These are phyloP conservation scores for Pleurotus ostreatus DNA, from an alignment of 768 basidiomycete species.

Conservation along the genomic window DNA sequence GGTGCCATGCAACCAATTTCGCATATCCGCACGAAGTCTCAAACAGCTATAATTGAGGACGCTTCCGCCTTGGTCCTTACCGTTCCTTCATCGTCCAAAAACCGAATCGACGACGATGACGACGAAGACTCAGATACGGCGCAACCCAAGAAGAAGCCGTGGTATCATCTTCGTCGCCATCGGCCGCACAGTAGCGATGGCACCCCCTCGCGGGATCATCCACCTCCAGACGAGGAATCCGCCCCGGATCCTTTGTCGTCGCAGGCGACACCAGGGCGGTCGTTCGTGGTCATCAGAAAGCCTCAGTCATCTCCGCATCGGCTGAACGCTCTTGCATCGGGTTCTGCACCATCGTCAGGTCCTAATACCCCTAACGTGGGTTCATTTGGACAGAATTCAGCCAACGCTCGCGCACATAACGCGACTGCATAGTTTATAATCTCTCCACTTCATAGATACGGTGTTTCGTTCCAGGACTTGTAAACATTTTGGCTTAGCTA, in stretches of 20 bases:
- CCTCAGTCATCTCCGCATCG: slow-evolving; percentile 35
- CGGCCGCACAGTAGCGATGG: slow-evolving; percentile 60
- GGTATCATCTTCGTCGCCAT: slow-evolving; percentile 61
- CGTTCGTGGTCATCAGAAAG: slow-evolving; percentile 67
- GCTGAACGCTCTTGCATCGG: slow-evolving; percentile 23
- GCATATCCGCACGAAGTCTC: slow-evolving; percentile 74
- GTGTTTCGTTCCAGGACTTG: not conserved
- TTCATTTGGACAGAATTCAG: slow-evolving; percentile 9
- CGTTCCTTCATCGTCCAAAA: slow-evolving; percentile 11
- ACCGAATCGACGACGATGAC: slow-evolving; percentile 17
- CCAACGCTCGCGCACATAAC: slow-evolving; percentile 13
- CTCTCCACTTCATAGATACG: not conserved
- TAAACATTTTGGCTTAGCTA: not conserved
- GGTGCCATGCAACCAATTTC: slow-evolving; percentile 60
- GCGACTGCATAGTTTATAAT: slow-evolving; percentile 14
- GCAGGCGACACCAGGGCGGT: slow-evolving; percentile 37
- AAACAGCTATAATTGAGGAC: slow-evolving; percentile 81
- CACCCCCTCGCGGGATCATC: slow-evolving; percentile 18
- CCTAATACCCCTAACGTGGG: not conserved
- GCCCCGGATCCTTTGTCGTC: slow-evolving; percentile 22
- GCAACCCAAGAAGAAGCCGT: slow-evolving; percentile 61
- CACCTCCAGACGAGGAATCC: slow-evolving; percentile 31
- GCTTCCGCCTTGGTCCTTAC: slow-evolving; percentile 27
- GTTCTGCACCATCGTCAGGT: not conserved
- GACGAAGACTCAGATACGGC: slow-evolving; percentile 36